These are phyloP conservation scores for Cupressus sempervirens DNA, from an alignment of 75 land plant genomes.

Conservation along the genomic window DNA sequence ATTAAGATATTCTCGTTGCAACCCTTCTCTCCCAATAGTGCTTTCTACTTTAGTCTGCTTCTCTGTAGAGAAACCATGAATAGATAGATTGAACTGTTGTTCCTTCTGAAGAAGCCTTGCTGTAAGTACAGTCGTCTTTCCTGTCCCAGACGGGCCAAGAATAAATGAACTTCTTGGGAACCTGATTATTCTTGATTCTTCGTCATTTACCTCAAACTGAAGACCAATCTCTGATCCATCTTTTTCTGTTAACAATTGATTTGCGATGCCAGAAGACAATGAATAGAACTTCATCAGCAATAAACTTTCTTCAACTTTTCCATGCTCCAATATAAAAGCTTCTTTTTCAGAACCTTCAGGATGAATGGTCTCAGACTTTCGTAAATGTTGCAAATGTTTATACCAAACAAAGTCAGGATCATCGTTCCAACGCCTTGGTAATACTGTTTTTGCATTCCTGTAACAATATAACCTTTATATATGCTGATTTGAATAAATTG, in stretches of 20 bases:
- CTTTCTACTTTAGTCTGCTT: background rate
- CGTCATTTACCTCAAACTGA: slow-evolving; percentile 59
- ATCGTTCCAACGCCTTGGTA: slow-evolving; percentile 41
- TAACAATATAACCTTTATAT: background rate
- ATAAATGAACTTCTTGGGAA: too few species aligned
- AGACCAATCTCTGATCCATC: slow-evolving; percentile 48
- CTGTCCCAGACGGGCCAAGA: too few species aligned
- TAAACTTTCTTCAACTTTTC: slow-evolving; percentile 45
- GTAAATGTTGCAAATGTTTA: background rate
- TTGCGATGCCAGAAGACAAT: too few species aligned
- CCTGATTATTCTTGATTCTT: slow-evolving; percentile 22
- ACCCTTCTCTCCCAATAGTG: background rate
- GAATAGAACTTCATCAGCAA: too few species aligned
- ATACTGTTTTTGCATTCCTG: slow-evolving; percentile 14
- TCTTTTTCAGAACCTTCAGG: slow-evolving; percentile 3
- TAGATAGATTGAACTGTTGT: too few species aligned
- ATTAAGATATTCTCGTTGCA: background rate
- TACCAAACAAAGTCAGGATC: background rate
- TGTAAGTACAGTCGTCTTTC: too few species aligned
- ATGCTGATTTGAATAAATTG: too few species aligned
- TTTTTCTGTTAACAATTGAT: slow-evolving; percentile 38
- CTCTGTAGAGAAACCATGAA: background rate
- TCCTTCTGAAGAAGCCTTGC: too few species aligned
- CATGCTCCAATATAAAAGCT: slow-evolving; percentile 33
- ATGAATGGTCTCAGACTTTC: background rate